A percentile compares a stretch with the other conserved stretches of the same genome.
Conservation (phyloP, 2,329 filamentous ascomycete species). For the Hymenoscyphus albidus region DNA sequence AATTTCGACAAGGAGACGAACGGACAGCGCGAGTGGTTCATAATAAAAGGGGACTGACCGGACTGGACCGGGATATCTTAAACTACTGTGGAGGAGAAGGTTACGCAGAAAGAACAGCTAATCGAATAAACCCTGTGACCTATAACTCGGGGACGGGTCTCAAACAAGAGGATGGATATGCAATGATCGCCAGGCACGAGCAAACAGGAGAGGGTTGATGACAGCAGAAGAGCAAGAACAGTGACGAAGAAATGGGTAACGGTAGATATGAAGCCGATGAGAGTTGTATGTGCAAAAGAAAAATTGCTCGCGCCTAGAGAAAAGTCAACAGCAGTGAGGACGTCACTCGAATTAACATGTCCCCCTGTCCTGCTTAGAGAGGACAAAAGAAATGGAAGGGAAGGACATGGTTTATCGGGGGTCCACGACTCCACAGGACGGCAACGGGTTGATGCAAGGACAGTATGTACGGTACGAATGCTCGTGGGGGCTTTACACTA, state of each 20-base stretch:
- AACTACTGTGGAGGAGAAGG: neutral
- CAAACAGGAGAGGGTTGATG: neutral
- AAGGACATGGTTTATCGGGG: neutral
- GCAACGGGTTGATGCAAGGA: neutral
- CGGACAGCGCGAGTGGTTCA: neutral
- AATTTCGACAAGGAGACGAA: neutral
- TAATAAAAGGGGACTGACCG: neutral
- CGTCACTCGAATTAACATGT: neutral
- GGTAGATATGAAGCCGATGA: neutral
- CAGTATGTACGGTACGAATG: neutral
- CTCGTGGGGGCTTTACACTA: neutral
- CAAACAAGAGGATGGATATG: constrained; percentile 12
- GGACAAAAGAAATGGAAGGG: neutral
- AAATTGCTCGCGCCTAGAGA: neutral
- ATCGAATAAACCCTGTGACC: neutral
- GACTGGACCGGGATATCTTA: neutral
- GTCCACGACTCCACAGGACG: neutral
- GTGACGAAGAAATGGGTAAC: neutral
- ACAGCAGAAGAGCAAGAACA: neutral
- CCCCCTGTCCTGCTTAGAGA: neutral
- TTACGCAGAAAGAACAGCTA: neutral
- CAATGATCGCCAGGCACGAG: constrained; percentile 26
- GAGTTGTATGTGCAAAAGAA: neutral
- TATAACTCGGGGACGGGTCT: constrained; percentile 8
- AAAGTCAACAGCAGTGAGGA: neutral